phyloP scores from a whole-genome alignment of 768 basidiomycete species.

The Lepiota brunneoincarnata region DNA sequence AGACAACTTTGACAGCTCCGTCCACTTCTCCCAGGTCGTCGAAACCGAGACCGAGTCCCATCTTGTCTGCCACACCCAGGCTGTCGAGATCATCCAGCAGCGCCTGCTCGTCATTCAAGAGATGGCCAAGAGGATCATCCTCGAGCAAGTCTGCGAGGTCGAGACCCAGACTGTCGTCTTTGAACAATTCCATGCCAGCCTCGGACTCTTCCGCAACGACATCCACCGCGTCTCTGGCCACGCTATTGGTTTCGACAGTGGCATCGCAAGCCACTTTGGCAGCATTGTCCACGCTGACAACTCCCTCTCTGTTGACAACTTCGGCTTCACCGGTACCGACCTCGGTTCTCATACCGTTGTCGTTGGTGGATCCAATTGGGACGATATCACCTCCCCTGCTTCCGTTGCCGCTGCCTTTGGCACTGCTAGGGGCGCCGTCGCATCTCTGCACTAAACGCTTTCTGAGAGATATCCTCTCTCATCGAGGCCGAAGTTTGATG shows the following conservation, averaged over 20 bases:
- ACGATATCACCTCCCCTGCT: conserved; percentile 19
- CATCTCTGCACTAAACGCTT: background rate
- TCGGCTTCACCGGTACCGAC: conserved; percentile 17
- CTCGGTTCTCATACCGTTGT: conserved; percentile 33
- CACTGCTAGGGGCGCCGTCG: conserved; percentile 1
- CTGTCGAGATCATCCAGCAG: conserved; percentile 42
- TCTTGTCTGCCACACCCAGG: conserved; percentile 36
- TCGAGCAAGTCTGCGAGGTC: conserved; percentile 46
- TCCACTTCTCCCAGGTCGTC: conserved; percentile 23
- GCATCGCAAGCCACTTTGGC: conserved; percentile 25
- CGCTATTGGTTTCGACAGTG: conserved; percentile 30
- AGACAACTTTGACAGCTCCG: conserved; percentile 39
- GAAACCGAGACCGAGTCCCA: conserved; percentile 34
- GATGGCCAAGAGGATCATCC: conserved; percentile 46
- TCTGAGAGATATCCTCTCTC: no score
- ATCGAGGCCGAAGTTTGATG: no score
- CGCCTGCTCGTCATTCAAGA: conserved; percentile 40
- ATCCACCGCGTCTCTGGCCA: conserved; percentile 35
- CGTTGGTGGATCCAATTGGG: conserved; percentile 42
- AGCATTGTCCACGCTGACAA: conserved; percentile 27
- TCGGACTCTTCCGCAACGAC: conserved; percentile 38
- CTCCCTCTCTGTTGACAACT: conserved; percentile 25
- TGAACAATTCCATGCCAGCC: conserved; percentile 38
- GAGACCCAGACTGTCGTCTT: conserved; percentile 44
- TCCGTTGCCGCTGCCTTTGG: conserved; percentile 3